These are phyloP conservation scores for Penicillium salamii DNA, from an alignment of 495 filamentous ascomycete species.

Conservation along the genomic window DNA sequence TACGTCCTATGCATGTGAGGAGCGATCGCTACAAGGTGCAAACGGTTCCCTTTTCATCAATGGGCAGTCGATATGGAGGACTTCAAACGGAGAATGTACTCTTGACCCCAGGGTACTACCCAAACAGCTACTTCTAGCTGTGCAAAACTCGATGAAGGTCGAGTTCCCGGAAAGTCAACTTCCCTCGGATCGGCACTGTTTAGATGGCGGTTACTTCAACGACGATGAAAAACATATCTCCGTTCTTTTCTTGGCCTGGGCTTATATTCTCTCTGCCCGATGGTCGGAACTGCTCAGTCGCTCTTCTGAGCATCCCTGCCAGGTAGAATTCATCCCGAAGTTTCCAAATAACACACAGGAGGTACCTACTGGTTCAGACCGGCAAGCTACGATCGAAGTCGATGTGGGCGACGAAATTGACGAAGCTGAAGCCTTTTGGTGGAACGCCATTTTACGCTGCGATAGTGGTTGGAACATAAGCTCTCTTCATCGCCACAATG, in stretches of 20 bases:
- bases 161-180: conserved; percentile 18
- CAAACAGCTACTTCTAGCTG: conserved; percentile 16
- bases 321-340: not conserved
- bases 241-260: conserved; percentile 23
- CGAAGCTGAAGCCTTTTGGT: conserved; percentile 18
- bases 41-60: conserved; percentile 15
- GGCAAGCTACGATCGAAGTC: conserved; percentile 14
- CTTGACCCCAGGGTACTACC: conserved; percentile 13
- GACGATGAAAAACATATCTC: conserved; percentile 24
- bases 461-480: conserved; percentile 18
- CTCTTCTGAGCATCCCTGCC: not conserved
- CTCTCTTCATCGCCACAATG: conserved; percentile 17
- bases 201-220: conserved; percentile 15
- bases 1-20: conserved; percentile 19
- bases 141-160: conserved; percentile 7
- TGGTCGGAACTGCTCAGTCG: not conserved
- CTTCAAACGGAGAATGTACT: not conserved
- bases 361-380: not conserved
- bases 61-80: conserved; percentile 16
- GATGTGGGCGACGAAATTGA: conserved; percentile 16
- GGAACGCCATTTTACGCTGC: conserved; percentile 12
- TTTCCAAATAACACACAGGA: not conserved
- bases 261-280: not conserved
- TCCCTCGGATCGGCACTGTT: conserved; percentile 21
- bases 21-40: conserved; percentile 7